Conservation (phyloP, 139 green algal species). For the Chlorella sorokiniana region DNA sequence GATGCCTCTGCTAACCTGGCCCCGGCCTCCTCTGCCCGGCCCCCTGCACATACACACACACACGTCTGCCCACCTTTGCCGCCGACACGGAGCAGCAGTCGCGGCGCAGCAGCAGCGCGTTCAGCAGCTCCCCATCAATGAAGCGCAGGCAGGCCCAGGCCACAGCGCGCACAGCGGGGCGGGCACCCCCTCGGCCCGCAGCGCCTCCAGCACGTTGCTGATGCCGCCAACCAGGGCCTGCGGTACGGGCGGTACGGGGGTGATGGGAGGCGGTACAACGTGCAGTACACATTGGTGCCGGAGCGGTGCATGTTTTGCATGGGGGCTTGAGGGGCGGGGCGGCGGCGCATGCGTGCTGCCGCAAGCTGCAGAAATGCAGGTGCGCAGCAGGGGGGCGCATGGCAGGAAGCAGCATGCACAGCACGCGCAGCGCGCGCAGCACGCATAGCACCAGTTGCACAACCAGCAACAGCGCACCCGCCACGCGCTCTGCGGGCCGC, state of each 20-base stretch:
- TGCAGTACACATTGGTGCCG: background rate
- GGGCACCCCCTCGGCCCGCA: constrained; percentile 51
- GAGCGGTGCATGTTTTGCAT: background rate
- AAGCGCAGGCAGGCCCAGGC: constrained; percentile 51
- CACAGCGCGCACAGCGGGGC: constrained; percentile 48
- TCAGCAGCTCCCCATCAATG: constrained; percentile 67
- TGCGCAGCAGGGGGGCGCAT: background rate
- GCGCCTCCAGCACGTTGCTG: constrained; percentile 53
- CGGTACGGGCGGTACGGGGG: too few relatives aligned
- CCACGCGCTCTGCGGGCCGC: constrained; percentile 1
- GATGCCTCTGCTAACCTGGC: too few relatives aligned
- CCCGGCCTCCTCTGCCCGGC: too few relatives aligned
- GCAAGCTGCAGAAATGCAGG: background rate
- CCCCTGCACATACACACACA: background rate
- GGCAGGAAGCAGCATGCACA: too few relatives aligned
- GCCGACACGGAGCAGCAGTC: constrained; percentile 66
- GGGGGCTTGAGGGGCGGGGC: too few relatives aligned
- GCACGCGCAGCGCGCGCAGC: too few relatives aligned
- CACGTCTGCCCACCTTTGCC: constrained; percentile 39
- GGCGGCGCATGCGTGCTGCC: too few relatives aligned
- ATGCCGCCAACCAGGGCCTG: constrained; percentile 55
- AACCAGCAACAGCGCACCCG: background rate
- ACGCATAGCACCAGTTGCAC: background rate
- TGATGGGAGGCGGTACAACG: background rate
- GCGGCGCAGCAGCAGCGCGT: constrained; percentile 60